Conservation (phyloP, 495 filamentous ascomycete genomes). For the Sordaria brevicollis region DNA sequence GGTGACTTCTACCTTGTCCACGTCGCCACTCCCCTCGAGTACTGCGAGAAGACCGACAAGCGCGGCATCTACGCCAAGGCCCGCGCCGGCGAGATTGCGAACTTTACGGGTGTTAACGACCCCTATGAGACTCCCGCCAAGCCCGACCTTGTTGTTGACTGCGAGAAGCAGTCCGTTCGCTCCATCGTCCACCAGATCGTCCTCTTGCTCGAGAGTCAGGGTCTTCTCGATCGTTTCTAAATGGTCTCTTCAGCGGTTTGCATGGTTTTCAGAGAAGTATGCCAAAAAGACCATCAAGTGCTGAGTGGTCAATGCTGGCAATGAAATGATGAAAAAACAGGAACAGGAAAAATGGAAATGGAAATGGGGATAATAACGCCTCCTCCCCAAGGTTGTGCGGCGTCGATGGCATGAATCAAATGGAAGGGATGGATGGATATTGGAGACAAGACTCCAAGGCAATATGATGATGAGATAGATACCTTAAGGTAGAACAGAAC, state of each 20-base stretch:
- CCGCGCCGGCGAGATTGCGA: slow-evolving; percentile 85
- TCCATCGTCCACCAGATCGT: slow-evolving; percentile 96
- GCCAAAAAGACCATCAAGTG: not conserved
- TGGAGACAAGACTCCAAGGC: not conserved
- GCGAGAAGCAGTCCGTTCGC: slow-evolving; percentile 75
- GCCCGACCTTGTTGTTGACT: slow-evolving; percentile 75
- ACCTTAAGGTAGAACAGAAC: not conserved
- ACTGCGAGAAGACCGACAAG: slow-evolving; percentile 93
- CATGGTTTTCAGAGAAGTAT: not conserved
- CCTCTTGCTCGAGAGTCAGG: slow-evolving; percentile 78
- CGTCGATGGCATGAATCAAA: not conserved
- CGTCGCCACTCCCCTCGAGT: slow-evolving; percentile 83
- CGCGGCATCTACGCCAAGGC: slow-evolving; percentile 81
- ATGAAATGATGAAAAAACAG: not conserved
- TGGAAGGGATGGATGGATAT: not conserved
- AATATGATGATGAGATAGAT: not conserved
- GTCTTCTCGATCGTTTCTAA: slow-evolving; percentile 58
- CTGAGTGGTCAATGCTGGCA: not conserved
- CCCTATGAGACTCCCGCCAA: slow-evolving; percentile 84
- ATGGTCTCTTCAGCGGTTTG: not conserved
- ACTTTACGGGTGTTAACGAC: slow-evolving; percentile 97
- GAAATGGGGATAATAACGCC: not conserved
- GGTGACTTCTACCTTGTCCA: slow-evolving; percentile 92
- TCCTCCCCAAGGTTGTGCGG: not conserved
- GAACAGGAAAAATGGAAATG: not conserved